Evolutionary conservation across 352 stramenopile species (phyloP).

Genomic region (Peronospora belbahrii): DNA sequence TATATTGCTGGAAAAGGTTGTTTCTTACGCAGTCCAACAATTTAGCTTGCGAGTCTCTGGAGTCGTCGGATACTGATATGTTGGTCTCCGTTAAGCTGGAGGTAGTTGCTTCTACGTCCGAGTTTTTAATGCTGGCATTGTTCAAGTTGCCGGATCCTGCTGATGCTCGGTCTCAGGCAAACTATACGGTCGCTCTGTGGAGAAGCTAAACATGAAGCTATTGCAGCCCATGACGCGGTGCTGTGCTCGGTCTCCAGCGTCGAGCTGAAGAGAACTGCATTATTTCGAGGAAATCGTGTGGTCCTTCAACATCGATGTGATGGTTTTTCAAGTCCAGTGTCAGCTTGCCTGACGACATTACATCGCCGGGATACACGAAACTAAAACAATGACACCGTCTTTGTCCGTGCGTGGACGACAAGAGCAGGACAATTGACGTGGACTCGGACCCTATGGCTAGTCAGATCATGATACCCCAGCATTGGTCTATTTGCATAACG

Average conservation of each 20-base stretch:
- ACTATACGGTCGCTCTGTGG: constrained; percentile 54
- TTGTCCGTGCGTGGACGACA: constrained; percentile 54
- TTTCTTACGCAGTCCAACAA: constrained; percentile 68
- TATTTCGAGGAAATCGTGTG: constrained; percentile 66
- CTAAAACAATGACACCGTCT: constrained; percentile 72
- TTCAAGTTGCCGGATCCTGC: constrained; percentile 53
- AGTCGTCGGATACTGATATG: constrained; percentile 56
- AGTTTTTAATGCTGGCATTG: constrained; percentile 40
- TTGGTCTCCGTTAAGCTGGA: constrained; percentile 73
- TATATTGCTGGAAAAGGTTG: constrained; percentile 54
- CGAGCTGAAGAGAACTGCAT: constrained; percentile 57
- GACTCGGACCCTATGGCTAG: constrained; percentile 56
- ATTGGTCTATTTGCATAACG: constrained; percentile 71
- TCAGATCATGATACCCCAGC: constrained; percentile 35
- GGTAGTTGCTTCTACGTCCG: constrained; percentile 34
- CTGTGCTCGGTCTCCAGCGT: constrained; percentile 41
- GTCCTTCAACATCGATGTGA: constrained; percentile 65
- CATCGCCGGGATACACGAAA: no score
- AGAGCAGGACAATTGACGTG: constrained; percentile 71
- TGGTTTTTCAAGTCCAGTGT: constrained; percentile 76
- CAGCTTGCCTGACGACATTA: constrained; percentile 59
- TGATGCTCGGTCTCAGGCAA: constrained; percentile 74
- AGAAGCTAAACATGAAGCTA: constrained; percentile 71
- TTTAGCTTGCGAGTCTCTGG: no score
- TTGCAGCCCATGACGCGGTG: constrained; percentile 62